Conservation (phyloP, 2,329 filamentous ascomycete genomes). For the Coniochaeta sp. region DNA sequence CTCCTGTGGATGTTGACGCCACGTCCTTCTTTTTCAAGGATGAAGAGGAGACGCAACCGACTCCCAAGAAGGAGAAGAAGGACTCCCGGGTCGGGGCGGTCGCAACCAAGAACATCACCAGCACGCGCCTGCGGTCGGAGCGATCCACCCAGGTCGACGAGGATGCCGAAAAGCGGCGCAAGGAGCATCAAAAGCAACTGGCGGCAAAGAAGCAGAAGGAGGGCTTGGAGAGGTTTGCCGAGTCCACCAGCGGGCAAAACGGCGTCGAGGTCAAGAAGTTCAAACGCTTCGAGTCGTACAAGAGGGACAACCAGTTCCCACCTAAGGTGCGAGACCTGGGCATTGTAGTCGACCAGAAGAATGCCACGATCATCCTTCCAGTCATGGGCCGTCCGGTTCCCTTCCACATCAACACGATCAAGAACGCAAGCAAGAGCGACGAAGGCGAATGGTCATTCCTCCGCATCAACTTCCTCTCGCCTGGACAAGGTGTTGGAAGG, state of each 20-base stretch:
- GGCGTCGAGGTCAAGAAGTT: conserved; percentile 96
- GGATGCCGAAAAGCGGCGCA: conserved; percentile 77
- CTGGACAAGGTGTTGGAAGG: conserved; percentile 91
- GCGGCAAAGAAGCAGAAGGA: conserved; percentile 84
- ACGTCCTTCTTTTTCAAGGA: conserved; percentile 99
- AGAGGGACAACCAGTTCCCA: conserved; percentile 92
- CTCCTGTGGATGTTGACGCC: conserved; percentile 83
- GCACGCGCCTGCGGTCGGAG: conserved; percentile 85
- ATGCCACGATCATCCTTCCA: conserved; percentile 81
- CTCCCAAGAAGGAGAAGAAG: conserved; percentile 87
- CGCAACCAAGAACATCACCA: conserved; percentile 91
- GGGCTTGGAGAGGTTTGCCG: conserved; percentile 77
- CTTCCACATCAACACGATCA: conserved; percentile 97
- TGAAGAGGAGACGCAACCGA: conserved; percentile 77
- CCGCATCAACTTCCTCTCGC: conserved; percentile 94
- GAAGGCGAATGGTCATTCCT: conserved; percentile 92
- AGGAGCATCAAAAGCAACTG: conserved; percentile 86
- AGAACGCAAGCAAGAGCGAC: conserved; percentile 96
- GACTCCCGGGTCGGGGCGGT: conserved; percentile 78
- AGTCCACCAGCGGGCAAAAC: conserved; percentile 77
- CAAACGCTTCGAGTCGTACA: conserved; percentile 98
- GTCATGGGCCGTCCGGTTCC: conserved; percentile 97
- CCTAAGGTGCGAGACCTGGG: conserved; percentile 74
- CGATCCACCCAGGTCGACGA: conserved; percentile 83
- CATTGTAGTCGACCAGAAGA: conserved; percentile 87